Base-by-base conservation (phyloP, 1,139 yeast species). In the Geotrichum aggregatum region DNA sequence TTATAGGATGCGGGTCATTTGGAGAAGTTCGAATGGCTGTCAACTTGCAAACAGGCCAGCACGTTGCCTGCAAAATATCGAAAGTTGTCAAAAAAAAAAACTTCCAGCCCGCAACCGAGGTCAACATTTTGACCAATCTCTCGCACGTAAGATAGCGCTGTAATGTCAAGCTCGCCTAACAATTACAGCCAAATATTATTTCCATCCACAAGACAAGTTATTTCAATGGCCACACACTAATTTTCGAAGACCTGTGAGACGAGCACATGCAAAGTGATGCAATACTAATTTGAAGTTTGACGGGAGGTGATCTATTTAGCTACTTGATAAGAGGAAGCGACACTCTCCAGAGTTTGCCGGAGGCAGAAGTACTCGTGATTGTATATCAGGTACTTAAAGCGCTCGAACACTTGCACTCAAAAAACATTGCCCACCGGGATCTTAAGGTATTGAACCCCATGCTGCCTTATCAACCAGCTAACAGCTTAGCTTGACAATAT, bases 231-330 rank as follows among this genome's bases (percentile, higher is more conserved):
- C 48, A 49, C n/a, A 41, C 53, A 10, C 38, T 47, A 19, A 51
- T 44, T 14, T 55, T 55, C 41, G 64, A 61, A 42, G 63, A 60
- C 24, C 49, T 61, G 64, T 61, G 57, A 33, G 34, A 21, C 24
- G 4, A 33, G 6, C 33, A 14, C 3, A 16, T 18, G 16, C 13
- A 31, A 21, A 6, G n/a, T 19, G 5, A 21, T 31, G 7, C 11
- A 14, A 8, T 14, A 11, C 39, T 22, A 21, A 43, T 13, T 13
- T 11, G 21, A 30, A 59, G 63, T 21, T 63, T 77, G 3, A 72
- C 78, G 53, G 88, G 88, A 0, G 88, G 88, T 0, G 89, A 83
- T 60, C 65, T 83, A 14, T 82, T 82, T 58, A 80, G 86, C 0
- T 83, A 81, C 58, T 63, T 83, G 26, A 73, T 79, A 0, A 71